Evolutionary conservation across 306 rosid genomes (phyloP).

Genomic region (Acacia acuminata): DNA sequence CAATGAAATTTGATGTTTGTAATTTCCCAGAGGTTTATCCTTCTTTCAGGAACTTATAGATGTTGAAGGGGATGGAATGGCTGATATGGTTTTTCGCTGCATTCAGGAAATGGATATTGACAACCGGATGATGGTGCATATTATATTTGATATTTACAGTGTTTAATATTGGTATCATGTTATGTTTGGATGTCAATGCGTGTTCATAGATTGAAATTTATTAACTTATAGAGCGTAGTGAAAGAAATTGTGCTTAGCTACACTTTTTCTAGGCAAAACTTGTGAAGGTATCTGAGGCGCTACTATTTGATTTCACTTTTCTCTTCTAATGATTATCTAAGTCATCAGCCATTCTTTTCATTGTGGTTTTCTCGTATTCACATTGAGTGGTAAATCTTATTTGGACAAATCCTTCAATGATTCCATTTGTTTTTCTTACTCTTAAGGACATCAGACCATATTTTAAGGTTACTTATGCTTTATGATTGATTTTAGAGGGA

Average conservation of each 20-base stretch:
- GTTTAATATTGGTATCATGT: background rate
- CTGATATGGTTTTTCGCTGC: conserved; percentile 99
- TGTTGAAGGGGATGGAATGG: conserved; percentile 99
- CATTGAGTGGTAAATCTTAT: conserved; percentile 1
- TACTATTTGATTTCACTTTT: conserved; percentile 10
- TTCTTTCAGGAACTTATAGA: conserved; percentile 87
- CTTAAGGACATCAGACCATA: background rate
- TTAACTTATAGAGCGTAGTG: background rate
- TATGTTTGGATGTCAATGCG: conserved; percentile 23
- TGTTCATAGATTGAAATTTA: conserved; percentile 21
- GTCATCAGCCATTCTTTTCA: background rate
- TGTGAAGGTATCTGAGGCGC: conserved; percentile 3
- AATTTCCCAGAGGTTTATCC: conserved; percentile 8
- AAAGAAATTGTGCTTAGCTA: conserved; percentile 8
- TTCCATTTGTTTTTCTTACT: conserved; percentile 16
- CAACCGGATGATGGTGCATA: conserved; percentile 91
- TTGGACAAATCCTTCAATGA: background rate
- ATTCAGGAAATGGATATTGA: conserved; percentile 99
- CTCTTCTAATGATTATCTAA: conserved; percentile 2
- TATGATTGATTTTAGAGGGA: conserved; percentile 19
- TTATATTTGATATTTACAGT: conserved; percentile 25
- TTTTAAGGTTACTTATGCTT: conserved; percentile 1
- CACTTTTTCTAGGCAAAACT: conserved; percentile 24
- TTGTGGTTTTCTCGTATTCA: conserved; percentile 3
- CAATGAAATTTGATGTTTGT: conserved; percentile 18